These are phyloP conservation scores for Tulasnella sp. DNA, from an alignment of 768 basidiomycete genomes.

Conservation along the genomic window DNA sequence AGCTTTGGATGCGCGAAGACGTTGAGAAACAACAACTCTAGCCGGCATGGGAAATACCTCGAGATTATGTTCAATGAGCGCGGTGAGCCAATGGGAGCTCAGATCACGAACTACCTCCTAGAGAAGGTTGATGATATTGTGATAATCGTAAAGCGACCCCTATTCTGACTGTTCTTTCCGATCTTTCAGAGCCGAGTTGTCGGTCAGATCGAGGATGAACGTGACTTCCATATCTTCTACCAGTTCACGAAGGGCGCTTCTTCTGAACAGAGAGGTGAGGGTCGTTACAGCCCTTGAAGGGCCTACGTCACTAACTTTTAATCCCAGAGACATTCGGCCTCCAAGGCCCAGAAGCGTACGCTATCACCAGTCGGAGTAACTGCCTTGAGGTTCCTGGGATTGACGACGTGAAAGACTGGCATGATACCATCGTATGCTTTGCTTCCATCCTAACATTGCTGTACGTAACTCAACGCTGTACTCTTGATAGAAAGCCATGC, in stretches of 20 bases:
- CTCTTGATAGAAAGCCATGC: slow-evolving; percentile 71
- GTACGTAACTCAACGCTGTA: neutral
- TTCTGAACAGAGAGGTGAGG: slow-evolving; percentile 73
- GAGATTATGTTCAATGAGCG: slow-evolving; percentile 97
- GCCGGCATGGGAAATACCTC: slow-evolving; percentile 97
- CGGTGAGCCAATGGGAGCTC: slow-evolving; percentile 92
- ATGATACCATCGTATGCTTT: slow-evolving; percentile 68
- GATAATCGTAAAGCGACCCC: neutral
- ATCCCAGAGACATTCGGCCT: slow-evolving; percentile 79
- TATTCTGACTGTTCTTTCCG: neutral
- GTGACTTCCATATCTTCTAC: slow-evolving; percentile 99
- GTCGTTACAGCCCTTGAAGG: neutral
- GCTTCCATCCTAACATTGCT: neutral
- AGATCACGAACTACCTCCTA: slow-evolving; percentile 95
- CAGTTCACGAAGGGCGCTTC: slow-evolving; percentile 96
- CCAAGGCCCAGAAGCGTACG: slow-evolving; percentile 91
- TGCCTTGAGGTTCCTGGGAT: slow-evolving; percentile 88
- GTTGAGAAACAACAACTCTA: slow-evolving; percentile 95
- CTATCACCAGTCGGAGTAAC: slow-evolving; percentile 85
- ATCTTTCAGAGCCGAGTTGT: slow-evolving; percentile 72
- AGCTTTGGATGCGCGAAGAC: slow-evolving; percentile 99
- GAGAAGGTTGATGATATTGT: slow-evolving; percentile 35
- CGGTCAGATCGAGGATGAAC: slow-evolving; percentile 90
- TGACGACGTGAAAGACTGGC: slow-evolving; percentile 78
- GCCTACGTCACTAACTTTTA: neutral